phyloP scores from a whole-genome alignment of 768 basidiomycete genomes.

The Cystofilobasidium bisporidii region DNA sequence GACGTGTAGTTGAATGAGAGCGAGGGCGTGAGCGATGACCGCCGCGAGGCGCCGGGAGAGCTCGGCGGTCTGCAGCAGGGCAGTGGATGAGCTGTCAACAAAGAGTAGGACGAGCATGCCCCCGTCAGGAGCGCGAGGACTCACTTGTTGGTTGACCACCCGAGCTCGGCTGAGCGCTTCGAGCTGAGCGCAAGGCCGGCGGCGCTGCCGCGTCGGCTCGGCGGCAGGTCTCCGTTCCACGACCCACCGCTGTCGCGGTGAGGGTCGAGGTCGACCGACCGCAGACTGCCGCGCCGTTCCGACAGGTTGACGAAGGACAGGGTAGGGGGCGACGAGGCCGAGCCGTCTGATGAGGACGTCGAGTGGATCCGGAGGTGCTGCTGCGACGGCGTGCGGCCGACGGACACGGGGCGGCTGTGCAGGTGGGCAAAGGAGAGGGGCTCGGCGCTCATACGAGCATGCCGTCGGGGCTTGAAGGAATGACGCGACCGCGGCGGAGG shows the following conservation, averaged over 20 bases:
- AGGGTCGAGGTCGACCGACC: slow-evolving; percentile 5
- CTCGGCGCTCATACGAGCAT: neutral
- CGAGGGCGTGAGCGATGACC: slow-evolving; percentile 20
- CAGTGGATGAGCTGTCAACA: neutral
- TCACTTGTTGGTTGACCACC: neutral
- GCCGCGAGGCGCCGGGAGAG: slow-evolving; percentile 7
- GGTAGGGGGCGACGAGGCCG: slow-evolving; percentile 3
- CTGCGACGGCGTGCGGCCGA: neutral
- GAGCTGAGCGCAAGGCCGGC: neutral
- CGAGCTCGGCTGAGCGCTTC: neutral
- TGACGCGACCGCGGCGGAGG: neutral
- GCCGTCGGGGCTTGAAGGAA: neutral
- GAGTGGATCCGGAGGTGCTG: slow-evolving; percentile 3
- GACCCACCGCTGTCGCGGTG: neutral
- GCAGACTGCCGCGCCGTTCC: slow-evolving; percentile 11
- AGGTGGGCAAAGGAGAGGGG: neutral
- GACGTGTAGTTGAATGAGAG: slow-evolving; percentile 10
- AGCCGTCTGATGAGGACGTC: neutral
- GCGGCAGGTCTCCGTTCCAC: neutral
- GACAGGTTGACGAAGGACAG: slow-evolving; percentile 21
- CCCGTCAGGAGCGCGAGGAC: neutral
- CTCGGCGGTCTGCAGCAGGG: slow-evolving; percentile 1
- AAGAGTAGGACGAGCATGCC: no score
- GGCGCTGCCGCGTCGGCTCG: neutral
- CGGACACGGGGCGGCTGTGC: neutral